Evolutionary conservation across 345 rosid genomes (phyloP), one percentile per base, ranked within the genome.

Genomic region (Draba incana): DNA sequence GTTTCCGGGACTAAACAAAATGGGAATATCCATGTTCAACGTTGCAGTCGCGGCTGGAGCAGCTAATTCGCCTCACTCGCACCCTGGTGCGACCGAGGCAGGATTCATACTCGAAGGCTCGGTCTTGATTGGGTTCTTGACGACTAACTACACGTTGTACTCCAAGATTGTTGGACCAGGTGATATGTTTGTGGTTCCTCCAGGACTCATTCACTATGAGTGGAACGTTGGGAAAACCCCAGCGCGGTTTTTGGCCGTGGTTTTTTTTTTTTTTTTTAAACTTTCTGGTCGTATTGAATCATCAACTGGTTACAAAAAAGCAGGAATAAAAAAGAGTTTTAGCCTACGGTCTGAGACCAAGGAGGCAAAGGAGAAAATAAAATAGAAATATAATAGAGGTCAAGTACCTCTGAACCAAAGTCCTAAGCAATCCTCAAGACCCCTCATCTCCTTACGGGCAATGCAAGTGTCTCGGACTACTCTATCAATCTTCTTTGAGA

Each of bases 11-110:
- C 57, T 86, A 28, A 84, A 86, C 75, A 84, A 81, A 0, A 81
- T 84, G 2, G 94, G 93, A 31, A 70, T 92, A 13, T 71, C 98
- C 2, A 87, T 82, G 89, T 84, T 81, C 77, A 77, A 90, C 6
- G 88, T 87, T 2, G 89, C 76, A 42, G 54, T 83, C 5, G 88
- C 77, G 3, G 79, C 82, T 0, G 85, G 86, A 0, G 86, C 80
- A 16, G n/a, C 83, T 64, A 89, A 87, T 75, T 81, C 92, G 0
- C 94, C 94, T 57, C 94, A 86, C 78, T 70, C 75, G 0, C 89
- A 89, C 70, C 91, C 87, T 1, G 84, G 87, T 0, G 81, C 84
- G 0, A 59, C 85, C 0, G 91, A 85, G 79, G 64, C 84, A 0
- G 89, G 85, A 5, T 27, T 84, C 41, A 78, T 89, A 45, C 47